phyloP scores from a whole-genome alignment of 1,139 yeast species.

The Geotrichum restrictum region DNA sequence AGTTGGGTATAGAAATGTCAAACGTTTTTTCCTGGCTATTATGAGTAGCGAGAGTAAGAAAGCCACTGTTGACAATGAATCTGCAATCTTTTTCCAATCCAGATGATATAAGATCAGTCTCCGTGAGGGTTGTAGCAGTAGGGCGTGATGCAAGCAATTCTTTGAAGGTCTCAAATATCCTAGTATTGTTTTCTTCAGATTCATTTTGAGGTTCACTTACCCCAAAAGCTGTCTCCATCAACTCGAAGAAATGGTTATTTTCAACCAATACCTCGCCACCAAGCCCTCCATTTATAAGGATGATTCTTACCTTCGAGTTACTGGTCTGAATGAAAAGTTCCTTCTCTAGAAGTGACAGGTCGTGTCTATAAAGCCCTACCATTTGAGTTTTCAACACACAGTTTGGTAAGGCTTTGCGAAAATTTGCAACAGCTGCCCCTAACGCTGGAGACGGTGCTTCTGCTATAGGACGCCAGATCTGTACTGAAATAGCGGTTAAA shows the following conservation, averaged over 20 bases:
- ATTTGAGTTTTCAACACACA: constrained; percentile 9
- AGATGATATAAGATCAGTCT: neutral
- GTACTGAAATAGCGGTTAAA: neutral
- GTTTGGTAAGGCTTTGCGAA: constrained; percentile 2
- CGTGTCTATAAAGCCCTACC: constrained; percentile 5
- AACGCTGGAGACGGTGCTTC: neutral
- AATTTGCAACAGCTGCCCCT: neutral
- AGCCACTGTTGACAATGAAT: constrained; percentile 2
- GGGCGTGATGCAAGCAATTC: neutral
- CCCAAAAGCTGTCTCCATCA: neutral
- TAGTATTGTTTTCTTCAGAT: neutral
- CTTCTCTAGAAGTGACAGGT: constrained; percentile 6
- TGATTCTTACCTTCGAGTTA: neutral
- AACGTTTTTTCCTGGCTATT: neutral
- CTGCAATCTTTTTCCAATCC: neutral
- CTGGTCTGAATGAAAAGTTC: neutral
- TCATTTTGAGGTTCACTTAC: neutral
- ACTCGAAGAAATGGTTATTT: neutral
- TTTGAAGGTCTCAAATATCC: neutral
- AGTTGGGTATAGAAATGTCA: constrained; percentile 13
- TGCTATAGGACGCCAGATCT: neutral
- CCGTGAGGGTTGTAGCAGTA: constrained; percentile 3
- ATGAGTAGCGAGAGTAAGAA: constrained; percentile 6
- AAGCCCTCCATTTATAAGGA: constrained; percentile 8
- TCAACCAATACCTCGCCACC: constrained; percentile 8